phyloP scores from a whole-genome alignment of 352 stramenopile genomes.

The Phytopythium kandeliae region DNA sequence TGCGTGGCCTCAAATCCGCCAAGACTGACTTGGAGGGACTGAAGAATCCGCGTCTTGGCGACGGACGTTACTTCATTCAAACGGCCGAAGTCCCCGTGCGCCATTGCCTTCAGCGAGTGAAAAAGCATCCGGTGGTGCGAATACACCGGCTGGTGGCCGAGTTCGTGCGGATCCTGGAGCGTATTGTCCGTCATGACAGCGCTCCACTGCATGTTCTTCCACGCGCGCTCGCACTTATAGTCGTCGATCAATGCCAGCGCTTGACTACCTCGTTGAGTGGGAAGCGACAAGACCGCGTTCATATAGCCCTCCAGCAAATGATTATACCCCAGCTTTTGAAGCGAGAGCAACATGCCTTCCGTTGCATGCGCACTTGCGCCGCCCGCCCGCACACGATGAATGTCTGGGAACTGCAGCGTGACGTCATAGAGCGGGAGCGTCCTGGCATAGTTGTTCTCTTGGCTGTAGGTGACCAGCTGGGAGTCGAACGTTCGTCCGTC shows the following conservation, averaged over 20 bases:
- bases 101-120: slow-evolving; percentile 48
- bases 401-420: slow-evolving; percentile 44
- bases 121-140: slow-evolving; percentile 53
- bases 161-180: background rate
- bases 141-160: slow-evolving; percentile 14
- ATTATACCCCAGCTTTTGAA: slow-evolving; percentile 71
- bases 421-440: slow-evolving; percentile 73
- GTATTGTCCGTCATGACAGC: slow-evolving; percentile 18
- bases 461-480: slow-evolving; percentile 68
- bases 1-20: slow-evolving; percentile 64
- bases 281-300: slow-evolving; percentile 11
- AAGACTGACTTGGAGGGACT: slow-evolving; percentile 49
- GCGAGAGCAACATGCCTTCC: slow-evolving; percentile 52
- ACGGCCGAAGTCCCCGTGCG: slow-evolving; percentile 37
- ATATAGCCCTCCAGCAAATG: slow-evolving; percentile 60
- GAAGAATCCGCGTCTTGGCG: slow-evolving; percentile 49
- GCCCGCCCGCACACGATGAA: background rate
- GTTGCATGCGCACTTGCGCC: slow-evolving; percentile 4
- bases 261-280: slow-evolving; percentile 2
- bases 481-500: slow-evolving; percentile 64
- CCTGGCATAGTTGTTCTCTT: slow-evolving; percentile 50
- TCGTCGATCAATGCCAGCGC: slow-evolving; percentile 17
- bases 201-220: slow-evolving; percentile 78
- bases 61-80: slow-evolving; percentile 24
- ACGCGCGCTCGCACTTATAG: slow-evolving; percentile 73